Percentiles rank a stretch among this genome's conserved stretches.
phyloP scores from a whole-genome alignment of 2,329 filamentous ascomycete genomes.

The Emmonsiellopsis sp. region DNA sequence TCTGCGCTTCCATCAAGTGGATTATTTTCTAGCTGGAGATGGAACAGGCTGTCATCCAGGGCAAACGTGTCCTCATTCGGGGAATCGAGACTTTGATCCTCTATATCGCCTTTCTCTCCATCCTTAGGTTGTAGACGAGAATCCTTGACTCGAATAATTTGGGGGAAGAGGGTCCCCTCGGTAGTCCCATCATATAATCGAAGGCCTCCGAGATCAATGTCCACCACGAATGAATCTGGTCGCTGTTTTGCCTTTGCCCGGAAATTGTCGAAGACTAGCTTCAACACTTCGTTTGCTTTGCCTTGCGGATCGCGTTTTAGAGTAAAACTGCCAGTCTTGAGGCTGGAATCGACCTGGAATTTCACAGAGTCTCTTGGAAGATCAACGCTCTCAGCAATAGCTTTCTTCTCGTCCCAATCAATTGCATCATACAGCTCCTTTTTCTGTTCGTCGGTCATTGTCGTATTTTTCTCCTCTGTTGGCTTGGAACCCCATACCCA shows the following conservation, averaged over 20 bases:
- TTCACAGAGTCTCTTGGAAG: slow-evolving; percentile 86
- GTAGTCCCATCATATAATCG: slow-evolving; percentile 95
- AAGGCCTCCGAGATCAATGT: slow-evolving; percentile 83
- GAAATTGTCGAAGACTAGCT: slow-evolving; percentile 89
- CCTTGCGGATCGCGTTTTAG: slow-evolving; percentile 75
- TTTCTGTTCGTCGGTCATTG: slow-evolving; percentile 90
- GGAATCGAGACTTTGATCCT: slow-evolving; percentile 30
- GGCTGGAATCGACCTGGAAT: slow-evolving; percentile 79
- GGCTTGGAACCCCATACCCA: slow-evolving; percentile 86
- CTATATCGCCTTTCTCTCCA: slow-evolving; percentile 39
- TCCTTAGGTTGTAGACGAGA: slow-evolving; percentile 48
- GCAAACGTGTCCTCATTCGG: slow-evolving; percentile 34
- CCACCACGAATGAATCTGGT: slow-evolving; percentile 80
- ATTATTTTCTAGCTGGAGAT: slow-evolving; percentile 87
- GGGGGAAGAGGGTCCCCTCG: slow-evolving; percentile 77
- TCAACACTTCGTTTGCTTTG: slow-evolving; percentile 70
- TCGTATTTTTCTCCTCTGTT: slow-evolving; percentile 61
- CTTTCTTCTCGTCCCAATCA: slow-evolving; percentile 95
- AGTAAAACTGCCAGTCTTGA: slow-evolving; percentile 95
- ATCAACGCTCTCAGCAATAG: slow-evolving; percentile 77
- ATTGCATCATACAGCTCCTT: slow-evolving; percentile 97
- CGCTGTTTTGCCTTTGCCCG: slow-evolving; percentile 81
- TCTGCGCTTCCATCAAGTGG: slow-evolving; percentile 89
- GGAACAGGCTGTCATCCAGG: slow-evolving; percentile 72
- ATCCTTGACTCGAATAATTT: slow-evolving; percentile 94